A percentile compares a stretch with the other conserved stretches of the same genome.
Conservation (phyloP, 169 alveolate species). For the Besnoitia besnoiti region DNA sequence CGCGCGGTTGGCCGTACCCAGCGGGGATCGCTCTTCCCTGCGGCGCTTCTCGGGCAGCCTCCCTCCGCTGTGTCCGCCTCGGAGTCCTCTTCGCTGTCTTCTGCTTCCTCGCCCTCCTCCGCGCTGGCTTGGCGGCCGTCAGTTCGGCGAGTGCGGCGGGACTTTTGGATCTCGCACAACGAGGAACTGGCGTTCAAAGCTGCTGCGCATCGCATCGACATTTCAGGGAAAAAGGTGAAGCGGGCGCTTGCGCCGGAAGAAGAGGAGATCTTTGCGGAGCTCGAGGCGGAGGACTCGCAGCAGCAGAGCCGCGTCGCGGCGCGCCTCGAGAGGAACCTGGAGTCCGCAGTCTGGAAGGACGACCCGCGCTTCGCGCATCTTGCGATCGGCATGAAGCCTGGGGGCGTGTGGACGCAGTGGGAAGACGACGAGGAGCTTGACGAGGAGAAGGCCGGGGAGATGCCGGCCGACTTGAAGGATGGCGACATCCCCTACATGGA, state of each 20-base stretch:
- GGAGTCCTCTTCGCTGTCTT: not conserved
- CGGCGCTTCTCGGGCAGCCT: too few relatives aligned
- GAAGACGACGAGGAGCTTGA: conserved; percentile 25
- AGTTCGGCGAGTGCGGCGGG: conserved; percentile 1
- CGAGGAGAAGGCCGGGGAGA: not conserved
- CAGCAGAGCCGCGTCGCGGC: not conserved
- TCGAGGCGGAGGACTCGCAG: not conserved
- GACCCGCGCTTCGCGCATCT: conserved; percentile 32
- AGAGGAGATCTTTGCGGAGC: not conserved
- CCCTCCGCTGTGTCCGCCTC: not conserved
- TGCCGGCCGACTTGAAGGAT: not conserved
- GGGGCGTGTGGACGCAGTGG: conserved; percentile 49
- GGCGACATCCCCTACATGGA: conserved; percentile 34
- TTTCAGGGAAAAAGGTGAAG: not conserved
- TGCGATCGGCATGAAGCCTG: not conserved
- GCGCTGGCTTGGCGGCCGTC: not conserved
- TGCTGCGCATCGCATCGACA: not conserved
- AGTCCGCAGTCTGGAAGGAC: not conserved
- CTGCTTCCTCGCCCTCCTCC: not conserved
- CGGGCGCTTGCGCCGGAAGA: not conserved
- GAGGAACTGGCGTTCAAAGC: conserved; percentile 28
- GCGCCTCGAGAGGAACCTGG: not conserved
- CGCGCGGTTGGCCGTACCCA: too few relatives aligned
- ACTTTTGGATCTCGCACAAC: conserved; percentile 17
- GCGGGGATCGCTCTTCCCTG: too few relatives aligned